Evolutionary conservation across 2,329 filamentous ascomycete genomes (phyloP).

Genomic region (Clathrospora elynae): DNA sequence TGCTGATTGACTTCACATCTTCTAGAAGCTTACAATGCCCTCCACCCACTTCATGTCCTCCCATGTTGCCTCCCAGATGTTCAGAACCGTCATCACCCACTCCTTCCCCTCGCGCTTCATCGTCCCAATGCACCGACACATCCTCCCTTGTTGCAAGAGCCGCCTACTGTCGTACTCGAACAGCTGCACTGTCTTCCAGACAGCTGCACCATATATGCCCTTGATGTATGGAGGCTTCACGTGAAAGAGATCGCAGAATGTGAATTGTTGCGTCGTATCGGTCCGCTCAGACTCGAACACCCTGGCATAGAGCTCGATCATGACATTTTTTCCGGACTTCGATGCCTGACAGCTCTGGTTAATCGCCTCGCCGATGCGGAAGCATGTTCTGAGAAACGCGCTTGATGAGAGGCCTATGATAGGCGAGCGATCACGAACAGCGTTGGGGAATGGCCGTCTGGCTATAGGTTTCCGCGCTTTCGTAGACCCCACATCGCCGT

Average conservation of each 20-base stretch:
- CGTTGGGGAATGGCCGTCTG: conserved; percentile 58
- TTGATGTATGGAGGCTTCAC: conserved; percentile 61
- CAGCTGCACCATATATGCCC: conserved; percentile 48
- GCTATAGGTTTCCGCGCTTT: conserved; percentile 52
- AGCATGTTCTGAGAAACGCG: conserved; percentile 62
- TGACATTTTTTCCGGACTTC: conserved; percentile 55
- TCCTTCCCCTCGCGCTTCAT: conserved; percentile 53
- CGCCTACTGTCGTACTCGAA: conserved; percentile 54
- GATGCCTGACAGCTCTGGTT: conserved; percentile 54
- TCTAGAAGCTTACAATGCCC: conserved; percentile 47
- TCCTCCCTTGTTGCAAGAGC: conserved; percentile 50
- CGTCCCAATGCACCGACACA: conserved; percentile 57
- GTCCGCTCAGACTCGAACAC: conserved; percentile 64
- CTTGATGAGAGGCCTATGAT: conserved; percentile 59
- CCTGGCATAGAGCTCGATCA: conserved; percentile 68
- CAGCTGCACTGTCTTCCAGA: conserved; percentile 54
- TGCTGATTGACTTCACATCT: too few species aligned
- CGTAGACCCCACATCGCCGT: not conserved
- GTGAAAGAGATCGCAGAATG: conserved; percentile 67
- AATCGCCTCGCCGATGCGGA: conserved; percentile 66
- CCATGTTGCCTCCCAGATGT: conserved; percentile 59
- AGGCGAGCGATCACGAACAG: conserved; percentile 58
- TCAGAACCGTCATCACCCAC: conserved; percentile 55
- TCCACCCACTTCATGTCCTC: conserved; percentile 60
- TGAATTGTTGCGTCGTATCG: conserved; percentile 62